Evolutionary conservation across 169 alveolate genomes (phyloP).

Genomic region (Plasmodium ovale): DNA sequence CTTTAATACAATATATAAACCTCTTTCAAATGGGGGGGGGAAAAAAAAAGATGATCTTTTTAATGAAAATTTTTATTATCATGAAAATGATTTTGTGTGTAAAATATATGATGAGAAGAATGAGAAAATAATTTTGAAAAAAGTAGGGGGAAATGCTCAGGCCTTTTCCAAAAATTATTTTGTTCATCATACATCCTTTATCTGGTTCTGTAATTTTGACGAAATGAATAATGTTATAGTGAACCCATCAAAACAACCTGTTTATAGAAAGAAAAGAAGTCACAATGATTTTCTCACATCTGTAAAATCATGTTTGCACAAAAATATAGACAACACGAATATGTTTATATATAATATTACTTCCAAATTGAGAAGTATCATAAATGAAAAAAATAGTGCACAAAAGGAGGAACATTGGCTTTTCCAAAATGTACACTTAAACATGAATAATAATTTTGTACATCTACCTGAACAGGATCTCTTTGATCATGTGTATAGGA

Average conservation of each 20-base stretch:
- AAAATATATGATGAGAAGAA: neutral
- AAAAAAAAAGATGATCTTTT: neutral
- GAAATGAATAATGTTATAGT: conserved; percentile 77
- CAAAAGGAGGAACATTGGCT: conserved; percentile 15
- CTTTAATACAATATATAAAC: conserved; percentile 18
- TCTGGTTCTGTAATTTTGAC: conserved; percentile 79
- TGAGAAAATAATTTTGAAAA: conserved; percentile 29
- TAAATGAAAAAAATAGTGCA: conserved; percentile 16
- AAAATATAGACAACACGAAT: conserved; percentile 2
- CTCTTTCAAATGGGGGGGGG: neutral
- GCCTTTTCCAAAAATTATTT: conserved; percentile 80
- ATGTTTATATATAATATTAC: conserved; percentile 11
- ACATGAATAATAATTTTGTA: neutral
- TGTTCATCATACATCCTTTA: conserved; percentile 85
- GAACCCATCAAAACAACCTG: conserved; percentile 80
- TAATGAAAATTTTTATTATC: conserved; percentile 17
- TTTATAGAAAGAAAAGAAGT: conserved; percentile 78
- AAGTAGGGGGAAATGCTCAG: conserved; percentile 87
- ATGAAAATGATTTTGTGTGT: conserved; percentile 20
- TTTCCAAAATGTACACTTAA: conserved; percentile 21
- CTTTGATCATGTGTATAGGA: conserved; percentile 26
- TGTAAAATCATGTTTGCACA: conserved; percentile 25
- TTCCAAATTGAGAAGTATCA: conserved; percentile 8
- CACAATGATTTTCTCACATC: conserved; percentile 78
- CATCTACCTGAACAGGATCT: neutral